Conservation (phyloP, 306 rosid species). For the Prunus mongolica region DNA sequence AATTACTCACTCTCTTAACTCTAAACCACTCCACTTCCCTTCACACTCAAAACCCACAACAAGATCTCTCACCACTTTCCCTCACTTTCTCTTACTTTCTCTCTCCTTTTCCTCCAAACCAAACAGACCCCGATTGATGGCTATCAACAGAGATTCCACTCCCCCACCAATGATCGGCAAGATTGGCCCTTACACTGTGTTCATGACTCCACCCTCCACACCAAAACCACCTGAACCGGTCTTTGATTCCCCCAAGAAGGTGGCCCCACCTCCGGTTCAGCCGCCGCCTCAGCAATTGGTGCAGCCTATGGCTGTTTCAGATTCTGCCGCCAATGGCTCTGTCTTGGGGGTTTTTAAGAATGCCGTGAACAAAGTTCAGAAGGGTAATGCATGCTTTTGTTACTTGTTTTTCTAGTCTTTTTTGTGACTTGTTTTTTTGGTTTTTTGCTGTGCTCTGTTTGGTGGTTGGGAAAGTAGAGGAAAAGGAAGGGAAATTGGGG, state of each 20-base stretch:
- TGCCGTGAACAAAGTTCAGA: constrained; percentile 73
- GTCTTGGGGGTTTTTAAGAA: constrained; percentile 59
- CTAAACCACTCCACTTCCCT: not conserved
- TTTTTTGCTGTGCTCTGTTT: not conserved
- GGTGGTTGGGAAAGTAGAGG: not conserved
- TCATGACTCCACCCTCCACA: constrained; percentile 92
- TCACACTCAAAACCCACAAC: not conserved
- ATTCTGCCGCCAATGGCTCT: constrained; percentile 39
- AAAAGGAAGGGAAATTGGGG: not conserved
- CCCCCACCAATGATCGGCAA: constrained; percentile 91
- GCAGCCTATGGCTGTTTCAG: constrained; percentile 30
- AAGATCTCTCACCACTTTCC: not conserved
- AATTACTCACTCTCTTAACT: not conserved
- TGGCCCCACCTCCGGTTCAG: constrained; percentile 32
- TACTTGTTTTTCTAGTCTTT: not conserved
- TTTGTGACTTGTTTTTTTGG: not conserved
- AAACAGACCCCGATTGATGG: constrained; percentile 38
- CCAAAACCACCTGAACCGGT: constrained; percentile 51
- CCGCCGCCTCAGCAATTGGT: constrained; percentile 85
- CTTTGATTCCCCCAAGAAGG: constrained; percentile 65
- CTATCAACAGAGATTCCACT: constrained; percentile 61
- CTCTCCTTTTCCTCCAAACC: constrained; percentile 11
- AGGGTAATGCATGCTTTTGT: constrained; percentile 42
- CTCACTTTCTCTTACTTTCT: not conserved
- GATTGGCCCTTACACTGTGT: constrained; percentile 97